phyloP scores from a whole-genome alignment of 345 rosid species.

The Turnera subulata region DNA sequence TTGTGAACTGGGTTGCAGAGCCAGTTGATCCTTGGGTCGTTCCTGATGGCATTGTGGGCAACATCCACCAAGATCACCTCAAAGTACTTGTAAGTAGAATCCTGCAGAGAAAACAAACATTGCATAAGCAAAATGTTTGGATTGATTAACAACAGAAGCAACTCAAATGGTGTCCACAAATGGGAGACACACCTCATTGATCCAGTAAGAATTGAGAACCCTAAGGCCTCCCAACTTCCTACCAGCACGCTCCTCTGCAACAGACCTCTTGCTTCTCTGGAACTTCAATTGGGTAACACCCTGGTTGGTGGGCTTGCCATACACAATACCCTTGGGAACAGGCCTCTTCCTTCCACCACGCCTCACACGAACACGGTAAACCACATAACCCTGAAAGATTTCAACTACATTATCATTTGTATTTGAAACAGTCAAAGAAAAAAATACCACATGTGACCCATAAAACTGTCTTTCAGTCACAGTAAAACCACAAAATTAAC shows the following conservation, averaged over 20 bases:
- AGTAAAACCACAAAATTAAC: no score
- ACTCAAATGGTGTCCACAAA: background rate
- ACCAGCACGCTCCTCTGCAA: constrained; percentile 99
- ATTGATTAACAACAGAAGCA: background rate
- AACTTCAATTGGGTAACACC: constrained; percentile 97
- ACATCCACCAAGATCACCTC: constrained; percentile 86
- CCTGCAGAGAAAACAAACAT: constrained; percentile 32
- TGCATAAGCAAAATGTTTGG: background rate
- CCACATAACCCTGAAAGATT: constrained; percentile 62
- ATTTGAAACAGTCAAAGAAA: no score
- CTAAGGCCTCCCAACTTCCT: constrained; percentile 84
- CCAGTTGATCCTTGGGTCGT: constrained; percentile 94
- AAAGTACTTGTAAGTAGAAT: constrained; percentile 91
- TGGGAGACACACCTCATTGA: constrained; percentile 61
- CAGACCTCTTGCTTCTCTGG: constrained; percentile 94
- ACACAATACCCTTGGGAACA: constrained; percentile 90
- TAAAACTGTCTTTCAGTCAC: no score
- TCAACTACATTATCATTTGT: background rate
- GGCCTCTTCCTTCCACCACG: constrained; percentile 99
- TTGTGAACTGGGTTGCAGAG: constrained; percentile 95
- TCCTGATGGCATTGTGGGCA: constrained; percentile 76
- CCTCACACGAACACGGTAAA: constrained; percentile 80
- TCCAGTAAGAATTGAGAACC: constrained; percentile 95
- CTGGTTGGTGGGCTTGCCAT: constrained; percentile 89
- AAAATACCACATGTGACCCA: no score